Conservation (phyloP, 2,329 filamentous ascomycete genomes). For the Beauveria asiatica region DNA sequence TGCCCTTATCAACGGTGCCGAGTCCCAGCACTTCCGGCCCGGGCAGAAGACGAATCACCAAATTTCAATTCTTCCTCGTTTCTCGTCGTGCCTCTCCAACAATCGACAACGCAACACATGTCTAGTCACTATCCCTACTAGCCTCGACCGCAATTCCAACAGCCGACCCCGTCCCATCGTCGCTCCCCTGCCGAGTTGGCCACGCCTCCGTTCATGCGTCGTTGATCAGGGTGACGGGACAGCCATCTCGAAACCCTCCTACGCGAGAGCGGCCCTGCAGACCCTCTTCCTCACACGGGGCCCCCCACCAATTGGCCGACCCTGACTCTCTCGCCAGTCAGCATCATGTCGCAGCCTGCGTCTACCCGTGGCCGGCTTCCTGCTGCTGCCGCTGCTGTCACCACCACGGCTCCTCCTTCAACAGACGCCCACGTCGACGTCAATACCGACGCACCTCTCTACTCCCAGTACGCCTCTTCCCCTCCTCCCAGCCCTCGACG, state of each 20-base stretch:
- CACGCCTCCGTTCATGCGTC: slow-evolving; percentile 30
- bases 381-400: background rate
- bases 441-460: background rate
- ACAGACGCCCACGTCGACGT: background rate
- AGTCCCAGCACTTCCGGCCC: background rate
- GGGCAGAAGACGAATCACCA: background rate
- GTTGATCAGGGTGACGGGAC: slow-evolving; percentile 36
- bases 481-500: slow-evolving; percentile 1
- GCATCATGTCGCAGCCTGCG: slow-evolving; percentile 11
- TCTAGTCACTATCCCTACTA: background rate
- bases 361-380: background rate
- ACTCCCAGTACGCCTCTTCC: slow-evolving; percentile 1
- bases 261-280: slow-evolving; percentile 9
- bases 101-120: background rate
- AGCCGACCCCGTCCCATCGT: background rate
- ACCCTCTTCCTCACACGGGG: background rate
- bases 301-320: slow-evolving; percentile 4
- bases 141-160: background rate
- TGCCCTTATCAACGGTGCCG: too few relatives aligned
- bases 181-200: slow-evolving; percentile 5
- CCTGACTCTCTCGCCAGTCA: background rate
- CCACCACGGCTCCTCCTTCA: background rate
- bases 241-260: slow-evolving; percentile 30
- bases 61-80: background rate
- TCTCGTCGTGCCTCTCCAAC: background rate